These are phyloP conservation scores for Stemphylium beticola DNA, from an alignment of 2,329 filamentous ascomycete genomes.

Conservation along the genomic window DNA sequence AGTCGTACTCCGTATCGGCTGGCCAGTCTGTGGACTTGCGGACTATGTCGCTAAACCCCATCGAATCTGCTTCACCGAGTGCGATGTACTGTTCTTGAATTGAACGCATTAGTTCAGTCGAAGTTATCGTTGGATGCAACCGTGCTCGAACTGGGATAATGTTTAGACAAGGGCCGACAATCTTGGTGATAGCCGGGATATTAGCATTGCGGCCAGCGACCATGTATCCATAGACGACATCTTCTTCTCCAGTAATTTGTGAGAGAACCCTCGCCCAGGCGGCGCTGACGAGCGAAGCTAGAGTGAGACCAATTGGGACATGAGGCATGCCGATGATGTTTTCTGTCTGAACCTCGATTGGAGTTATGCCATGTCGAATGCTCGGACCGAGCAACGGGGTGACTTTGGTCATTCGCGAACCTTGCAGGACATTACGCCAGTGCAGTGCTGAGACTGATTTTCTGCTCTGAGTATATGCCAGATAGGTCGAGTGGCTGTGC, in stretches of 20 bases:
- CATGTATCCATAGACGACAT: constrained; percentile 31
- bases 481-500: background rate
- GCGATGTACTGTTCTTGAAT: constrained; percentile 48
- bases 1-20: background rate
- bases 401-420: constrained; percentile 8
- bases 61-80: constrained; percentile 5
- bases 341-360: constrained; percentile 38
- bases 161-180: constrained; percentile 93
- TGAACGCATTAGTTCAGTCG: constrained; percentile 2
- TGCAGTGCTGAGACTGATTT: background rate
- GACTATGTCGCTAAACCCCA: background rate
- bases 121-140: background rate
- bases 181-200: constrained; percentile 68
- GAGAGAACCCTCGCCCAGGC: constrained; percentile 48
- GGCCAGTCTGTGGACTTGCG: constrained; percentile 3
- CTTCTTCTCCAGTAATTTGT: constrained; percentile 31
- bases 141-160: constrained; percentile 60
- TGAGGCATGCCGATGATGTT: background rate
- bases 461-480: background rate
- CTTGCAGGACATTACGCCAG: constrained; percentile 13
- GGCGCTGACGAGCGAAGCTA: constrained; percentile 40
- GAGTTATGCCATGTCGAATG: background rate
- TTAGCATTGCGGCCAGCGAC: constrained; percentile 42
- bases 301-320: constrained; percentile 45
- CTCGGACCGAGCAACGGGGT: background rate